Evolutionary conservation across 2,329 filamentous ascomycete species (phyloP).

Genomic region (Neurospora sp.): DNA sequence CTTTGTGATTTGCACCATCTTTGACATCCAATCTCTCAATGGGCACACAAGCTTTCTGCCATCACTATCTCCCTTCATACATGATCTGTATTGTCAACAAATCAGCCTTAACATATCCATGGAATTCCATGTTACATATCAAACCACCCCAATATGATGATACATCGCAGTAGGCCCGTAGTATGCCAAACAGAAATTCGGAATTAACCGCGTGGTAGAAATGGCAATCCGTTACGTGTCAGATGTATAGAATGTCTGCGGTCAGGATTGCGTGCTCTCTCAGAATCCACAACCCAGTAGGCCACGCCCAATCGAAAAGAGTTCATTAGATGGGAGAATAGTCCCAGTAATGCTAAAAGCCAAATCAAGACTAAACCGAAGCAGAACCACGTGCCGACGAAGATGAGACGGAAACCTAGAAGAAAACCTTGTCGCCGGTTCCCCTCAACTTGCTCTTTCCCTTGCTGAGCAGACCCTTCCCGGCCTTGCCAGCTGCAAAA

Average conservation of each 20-base stretch:
- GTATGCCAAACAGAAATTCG: neutral
- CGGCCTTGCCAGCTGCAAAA: conserved; percentile 76
- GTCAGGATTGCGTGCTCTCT: neutral
- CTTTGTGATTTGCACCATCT: neutral
- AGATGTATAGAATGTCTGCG: neutral
- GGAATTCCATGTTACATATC: neutral
- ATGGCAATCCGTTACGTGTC: neutral
- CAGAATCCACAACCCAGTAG: neutral
- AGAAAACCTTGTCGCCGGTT: conserved; percentile 81
- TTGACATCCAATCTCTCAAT: neutral
- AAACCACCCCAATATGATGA: neutral
- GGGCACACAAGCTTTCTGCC: neutral
- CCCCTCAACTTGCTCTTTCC: conserved; percentile 73
- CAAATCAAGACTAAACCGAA: neutral
- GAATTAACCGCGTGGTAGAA: neutral
- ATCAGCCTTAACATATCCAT: neutral
- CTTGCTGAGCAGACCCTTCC: conserved; percentile 85
- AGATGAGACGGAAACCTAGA: conserved; percentile 33
- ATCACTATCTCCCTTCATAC: neutral
- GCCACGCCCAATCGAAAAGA: neutral
- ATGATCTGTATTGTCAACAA: neutral
- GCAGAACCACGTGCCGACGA: neutral
- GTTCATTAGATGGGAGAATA: neutral
- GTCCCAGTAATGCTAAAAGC: conserved; percentile 1
- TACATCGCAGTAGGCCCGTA: neutral